Evolutionary conservation across 495 filamentous ascomycete genomes (phyloP), one percentile per base, ranked within the genome.

Genomic region (Xylaria flabelliformis): DNA sequence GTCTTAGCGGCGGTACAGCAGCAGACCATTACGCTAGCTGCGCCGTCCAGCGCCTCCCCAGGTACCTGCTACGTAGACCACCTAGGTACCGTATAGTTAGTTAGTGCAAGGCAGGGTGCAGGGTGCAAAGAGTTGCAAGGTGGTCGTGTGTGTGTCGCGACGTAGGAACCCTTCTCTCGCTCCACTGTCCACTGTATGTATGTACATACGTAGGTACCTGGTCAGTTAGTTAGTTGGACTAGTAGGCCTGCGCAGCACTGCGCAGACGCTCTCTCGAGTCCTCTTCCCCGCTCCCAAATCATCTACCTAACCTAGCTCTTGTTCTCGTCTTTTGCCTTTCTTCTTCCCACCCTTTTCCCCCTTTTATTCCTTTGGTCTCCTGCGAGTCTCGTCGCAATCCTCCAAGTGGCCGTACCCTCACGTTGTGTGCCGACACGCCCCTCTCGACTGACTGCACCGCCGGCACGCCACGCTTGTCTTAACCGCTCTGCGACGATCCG

Each of bases 221-320:
- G 7, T 36, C 1, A 39, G 36, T 39, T 39, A 61, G 21, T 61
- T 19, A n/a, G 6, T 19, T 50, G 17, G 6, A 21, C 46, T 50
- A 34, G 46, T 50, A 34, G 46, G n/a, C 64, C 48, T 55, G 24
- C 64, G 46, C 64, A 15, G 42, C 58, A 32, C 58, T 1, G 39
- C n/a, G 61, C n/a, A 67, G 73, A 73, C 76, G 72, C 74, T 73
- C 56, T 32, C 67, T 61, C 66, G 21, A 67, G 55, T 67, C 72
- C 61, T 72, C 61, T 69, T 69, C 67, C 67, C 67, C 67, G 67
- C 67, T 69, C 67, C 29, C 67, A 72, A 73, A 69, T 78, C 73
- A 65, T 34, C 58, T 41, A 62, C 63, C 75, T 74, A 72, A 67
- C 72, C 72, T 75, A 73, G 69, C 73, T 77, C 76, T 76, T 76